These are phyloP conservation scores for Peribolospora kevripleyi DNA, from an alignment of 768 basidiomycete species.

Conservation along the genomic window DNA sequence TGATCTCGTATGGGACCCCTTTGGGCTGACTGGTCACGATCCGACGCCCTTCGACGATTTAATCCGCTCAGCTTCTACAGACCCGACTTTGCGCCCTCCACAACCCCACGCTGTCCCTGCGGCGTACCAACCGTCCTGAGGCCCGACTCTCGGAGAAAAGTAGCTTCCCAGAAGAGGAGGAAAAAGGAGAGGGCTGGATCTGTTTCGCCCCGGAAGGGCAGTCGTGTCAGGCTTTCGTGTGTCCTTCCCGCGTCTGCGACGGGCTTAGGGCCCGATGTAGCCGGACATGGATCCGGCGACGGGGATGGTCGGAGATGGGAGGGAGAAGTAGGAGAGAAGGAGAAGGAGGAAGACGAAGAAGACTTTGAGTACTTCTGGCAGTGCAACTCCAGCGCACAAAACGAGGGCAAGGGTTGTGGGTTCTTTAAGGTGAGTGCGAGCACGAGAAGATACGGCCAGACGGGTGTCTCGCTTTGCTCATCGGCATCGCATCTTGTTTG, in stretches of 20 bases:
- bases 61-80: constrained; percentile 8
- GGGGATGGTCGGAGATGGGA: background rate
- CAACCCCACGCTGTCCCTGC: constrained; percentile 12
- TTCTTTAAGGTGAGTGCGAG: constrained; percentile 8
- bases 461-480: too few species aligned
- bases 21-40: background rate
- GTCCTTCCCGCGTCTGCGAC: too few species aligned
- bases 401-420: constrained; percentile 11
- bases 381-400: constrained; percentile 10
- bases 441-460: background rate
- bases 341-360: background rate
- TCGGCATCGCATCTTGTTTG: too few species aligned
- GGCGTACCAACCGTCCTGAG: constrained; percentile 11
- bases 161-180: background rate
- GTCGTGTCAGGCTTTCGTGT: too few species aligned
- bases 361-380: constrained; percentile 12
- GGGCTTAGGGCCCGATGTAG: too few species aligned
- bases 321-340: background rate
- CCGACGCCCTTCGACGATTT: too few species aligned
- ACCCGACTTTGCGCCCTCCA: constrained; percentile 10
- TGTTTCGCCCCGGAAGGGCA: background rate
- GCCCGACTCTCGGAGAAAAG: constrained; percentile 8
- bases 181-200: background rate
- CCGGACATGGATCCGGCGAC: background rate
- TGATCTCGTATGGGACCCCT: constrained; percentile 6